These are phyloP conservation scores for Aureobasidium sp. DNA, from an alignment of 2,329 filamentous ascomycete genomes.

Conservation along the genomic window DNA sequence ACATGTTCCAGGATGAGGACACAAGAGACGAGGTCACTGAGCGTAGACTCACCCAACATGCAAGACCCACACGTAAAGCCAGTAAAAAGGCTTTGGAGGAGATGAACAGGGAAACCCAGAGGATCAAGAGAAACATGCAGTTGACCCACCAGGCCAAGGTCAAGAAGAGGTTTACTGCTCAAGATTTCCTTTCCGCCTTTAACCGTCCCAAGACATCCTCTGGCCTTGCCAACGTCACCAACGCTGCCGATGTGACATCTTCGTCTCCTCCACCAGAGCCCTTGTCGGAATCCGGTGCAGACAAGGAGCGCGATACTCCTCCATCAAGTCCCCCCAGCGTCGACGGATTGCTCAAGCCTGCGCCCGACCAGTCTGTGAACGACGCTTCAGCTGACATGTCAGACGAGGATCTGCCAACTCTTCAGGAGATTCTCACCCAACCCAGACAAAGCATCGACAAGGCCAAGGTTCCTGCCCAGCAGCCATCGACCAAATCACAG, in stretches of 20 bases:
- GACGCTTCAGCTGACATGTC: constrained; percentile 22
- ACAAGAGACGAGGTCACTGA: constrained; percentile 48
- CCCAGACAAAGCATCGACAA: constrained; percentile 21
- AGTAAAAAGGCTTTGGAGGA: constrained; percentile 93
- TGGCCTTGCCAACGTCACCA: constrained; percentile 39
- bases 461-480: constrained; percentile 16
- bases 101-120: constrained; percentile 90
- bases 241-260: constrained; percentile 30
- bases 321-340: constrained; percentile 38
- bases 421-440: constrained; percentile 32
- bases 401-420: constrained; percentile 33
- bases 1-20: constrained; percentile 34
- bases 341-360: constrained; percentile 1
- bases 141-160: constrained; percentile 79
- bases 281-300: constrained; percentile 57
- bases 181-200: constrained; percentile 75
- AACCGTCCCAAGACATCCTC: constrained; percentile 14
- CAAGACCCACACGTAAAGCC: constrained; percentile 70
- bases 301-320: constrained; percentile 32
- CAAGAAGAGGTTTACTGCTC: constrained; percentile 82
- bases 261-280: constrained; percentile 31
- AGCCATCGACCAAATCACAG: background rate
- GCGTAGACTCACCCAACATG: constrained; percentile 55
- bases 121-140: constrained; percentile 83
- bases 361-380: background rate